Percentiles rank a stretch among this genome's conserved stretches.
Conservation (phyloP, 345 rosid species). For the Punica granatum region DNA sequence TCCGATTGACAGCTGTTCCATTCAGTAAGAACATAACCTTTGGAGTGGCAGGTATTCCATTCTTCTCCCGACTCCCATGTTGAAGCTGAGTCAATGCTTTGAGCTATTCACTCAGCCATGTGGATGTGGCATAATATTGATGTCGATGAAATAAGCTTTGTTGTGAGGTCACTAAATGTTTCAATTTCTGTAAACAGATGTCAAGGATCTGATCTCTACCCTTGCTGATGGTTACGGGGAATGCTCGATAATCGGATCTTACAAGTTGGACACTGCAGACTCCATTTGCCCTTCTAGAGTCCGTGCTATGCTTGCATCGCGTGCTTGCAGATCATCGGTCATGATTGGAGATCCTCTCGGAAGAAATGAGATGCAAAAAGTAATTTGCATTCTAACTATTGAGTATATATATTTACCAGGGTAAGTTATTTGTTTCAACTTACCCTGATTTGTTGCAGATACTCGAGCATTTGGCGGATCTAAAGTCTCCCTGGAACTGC, state of each 20-base stretch:
- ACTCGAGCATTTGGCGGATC: constrained; percentile 63
- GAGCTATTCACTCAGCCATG: neutral
- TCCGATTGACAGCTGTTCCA: constrained; percentile 71
- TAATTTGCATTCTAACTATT: constrained; percentile 16
- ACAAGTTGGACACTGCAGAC: constrained; percentile 57
- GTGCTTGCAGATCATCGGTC: constrained; percentile 87
- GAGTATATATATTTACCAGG: neutral
- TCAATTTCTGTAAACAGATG: constrained; percentile 40
- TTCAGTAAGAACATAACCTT: constrained; percentile 92
- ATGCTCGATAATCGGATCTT: constrained; percentile 68
- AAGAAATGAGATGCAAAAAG: constrained; percentile 86
- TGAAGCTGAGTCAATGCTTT: neutral
- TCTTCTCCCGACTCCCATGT: neutral
- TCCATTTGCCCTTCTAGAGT: constrained; percentile 92
- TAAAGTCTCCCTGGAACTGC: constrained; percentile 98
- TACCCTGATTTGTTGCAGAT: constrained; percentile 36
- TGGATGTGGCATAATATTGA: neutral
- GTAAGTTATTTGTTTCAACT: neutral
- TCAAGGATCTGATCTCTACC: constrained; percentile 81
- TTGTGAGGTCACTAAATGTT: neutral
- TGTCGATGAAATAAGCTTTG: neutral
- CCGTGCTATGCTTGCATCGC: constrained; percentile 83
- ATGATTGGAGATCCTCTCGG: constrained; percentile 88
- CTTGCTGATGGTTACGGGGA: constrained; percentile 77
- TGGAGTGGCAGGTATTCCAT: constrained; percentile 73